phyloP scores from a whole-genome alignment of 805 yeast genomes.

The Suhomyces canberraensis region DNA sequence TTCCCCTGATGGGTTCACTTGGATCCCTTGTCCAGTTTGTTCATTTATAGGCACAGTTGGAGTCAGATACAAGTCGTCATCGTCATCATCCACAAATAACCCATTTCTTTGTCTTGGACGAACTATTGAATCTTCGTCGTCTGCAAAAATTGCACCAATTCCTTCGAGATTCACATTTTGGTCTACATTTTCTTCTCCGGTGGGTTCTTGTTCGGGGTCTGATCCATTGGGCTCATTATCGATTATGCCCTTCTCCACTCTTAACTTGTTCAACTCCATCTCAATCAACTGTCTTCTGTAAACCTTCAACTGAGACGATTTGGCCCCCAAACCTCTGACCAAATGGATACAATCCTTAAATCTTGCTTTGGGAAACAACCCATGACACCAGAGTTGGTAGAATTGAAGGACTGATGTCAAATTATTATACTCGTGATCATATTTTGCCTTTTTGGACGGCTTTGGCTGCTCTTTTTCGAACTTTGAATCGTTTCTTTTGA shows the following conservation, averaged over 20 bases:
- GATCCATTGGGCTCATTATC: background rate
- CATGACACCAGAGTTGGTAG: conserved; percentile 46
- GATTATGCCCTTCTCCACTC: conserved; percentile 9
- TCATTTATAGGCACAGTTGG: too few relatives aligned
- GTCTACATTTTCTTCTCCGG: too few relatives aligned
- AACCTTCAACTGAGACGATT: conserved; percentile 33
- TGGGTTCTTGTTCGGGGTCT: too few relatives aligned
- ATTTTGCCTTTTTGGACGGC: conserved; percentile 13
- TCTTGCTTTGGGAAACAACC: conserved; percentile 69
- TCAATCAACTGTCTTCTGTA: conserved; percentile 28
- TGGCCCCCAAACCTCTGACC: conserved; percentile 47
- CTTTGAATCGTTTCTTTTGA: conserved; percentile 26
- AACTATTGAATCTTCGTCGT: background rate
- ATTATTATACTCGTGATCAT: conserved; percentile 34
- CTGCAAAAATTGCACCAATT: too few relatives aligned
- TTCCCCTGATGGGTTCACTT: too few relatives aligned
- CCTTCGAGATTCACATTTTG: too few relatives aligned
- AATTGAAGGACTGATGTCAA: conserved; percentile 36
- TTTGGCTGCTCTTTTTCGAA: conserved; percentile 13
- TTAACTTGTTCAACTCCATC: conserved; percentile 23
- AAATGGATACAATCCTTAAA: conserved; percentile 65
- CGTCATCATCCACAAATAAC: conserved; percentile 13
- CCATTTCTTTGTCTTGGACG: conserved; percentile 7
- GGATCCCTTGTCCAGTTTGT: too few relatives aligned
- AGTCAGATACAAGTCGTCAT: conserved; percentile 5